Percentiles rank a stretch among this genome's conserved stretches.
Conservation (phyloP, 2,329 filamentous ascomycete genomes). For the Cercospora sp. region DNA sequence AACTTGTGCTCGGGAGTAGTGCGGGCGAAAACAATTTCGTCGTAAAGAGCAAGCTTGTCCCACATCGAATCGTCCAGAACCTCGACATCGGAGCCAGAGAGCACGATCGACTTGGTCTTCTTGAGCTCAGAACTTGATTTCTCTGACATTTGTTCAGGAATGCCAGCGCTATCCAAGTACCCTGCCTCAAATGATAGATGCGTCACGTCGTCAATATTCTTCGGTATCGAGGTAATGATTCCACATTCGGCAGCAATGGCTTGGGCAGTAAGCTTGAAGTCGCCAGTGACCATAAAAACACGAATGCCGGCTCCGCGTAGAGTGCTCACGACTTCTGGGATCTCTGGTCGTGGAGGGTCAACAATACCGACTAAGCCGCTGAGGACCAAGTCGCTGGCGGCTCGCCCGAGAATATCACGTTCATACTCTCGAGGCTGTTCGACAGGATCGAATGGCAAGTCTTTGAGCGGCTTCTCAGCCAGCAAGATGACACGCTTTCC, state of each 20-base stretch:
- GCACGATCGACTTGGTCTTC: constrained; percentile 50
- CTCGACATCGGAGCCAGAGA: constrained; percentile 66
- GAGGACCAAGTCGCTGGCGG: constrained; percentile 49
- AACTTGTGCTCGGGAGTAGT: constrained; percentile 79
- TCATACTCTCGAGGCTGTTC: constrained; percentile 56
- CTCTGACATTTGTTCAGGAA: constrained; percentile 25
- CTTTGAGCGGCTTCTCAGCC: constrained; percentile 52
- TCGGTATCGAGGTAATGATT: constrained; percentile 60
- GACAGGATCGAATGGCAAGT: constrained; percentile 58
- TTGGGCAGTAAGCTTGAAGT: constrained; percentile 72
- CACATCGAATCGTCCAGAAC: constrained; percentile 68
- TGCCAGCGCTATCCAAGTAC: constrained; percentile 35
- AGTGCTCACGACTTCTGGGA: constrained; percentile 59
- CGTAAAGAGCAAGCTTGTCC: constrained; percentile 63
- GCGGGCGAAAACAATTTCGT: constrained; percentile 73
- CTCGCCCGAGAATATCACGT: constrained; percentile 59
- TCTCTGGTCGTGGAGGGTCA: constrained; percentile 61
- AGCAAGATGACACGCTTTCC: constrained; percentile 70
- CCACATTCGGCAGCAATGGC: constrained; percentile 72
- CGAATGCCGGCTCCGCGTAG: constrained; percentile 69
- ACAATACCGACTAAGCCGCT: constrained; percentile 61
- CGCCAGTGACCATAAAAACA: constrained; percentile 81
- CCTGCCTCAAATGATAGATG: constrained; percentile 47
- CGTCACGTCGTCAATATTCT: constrained; percentile 55
- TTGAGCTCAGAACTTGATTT: constrained; percentile 12